A percentile compares a stretch with the other conserved stretches of the same genome.
phyloP scores from a whole-genome alignment of 139 green algal genomes.

The Coelastrella sp. region DNA sequence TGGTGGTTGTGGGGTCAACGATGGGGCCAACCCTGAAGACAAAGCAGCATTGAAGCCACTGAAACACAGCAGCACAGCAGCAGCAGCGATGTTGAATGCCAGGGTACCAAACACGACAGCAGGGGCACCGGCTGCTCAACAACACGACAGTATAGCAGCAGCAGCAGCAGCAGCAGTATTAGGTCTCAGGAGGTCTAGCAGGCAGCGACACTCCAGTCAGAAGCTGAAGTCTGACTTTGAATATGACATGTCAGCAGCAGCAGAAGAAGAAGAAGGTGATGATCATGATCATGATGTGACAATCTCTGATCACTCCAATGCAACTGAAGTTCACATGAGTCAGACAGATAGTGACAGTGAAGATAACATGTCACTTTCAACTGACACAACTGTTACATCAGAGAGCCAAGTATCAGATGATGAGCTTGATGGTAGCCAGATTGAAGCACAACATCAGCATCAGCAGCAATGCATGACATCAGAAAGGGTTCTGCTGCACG shows the following conservation, averaged over 20 bases:
- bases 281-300: not conserved
- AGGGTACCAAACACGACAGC: no score
- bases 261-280: not conserved
- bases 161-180: not conserved
- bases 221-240: not conserved
- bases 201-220: not conserved
- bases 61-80: not conserved
- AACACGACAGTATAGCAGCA: constrained; percentile 10
- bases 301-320: no score
- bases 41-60: not conserved
- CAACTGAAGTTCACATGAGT: no score
- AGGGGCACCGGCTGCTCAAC: no score
- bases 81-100: not conserved
- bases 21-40: no score
- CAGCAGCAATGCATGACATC: no score
- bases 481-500: no score
- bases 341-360: not conserved
- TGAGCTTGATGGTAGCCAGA: no score
- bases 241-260: not conserved
- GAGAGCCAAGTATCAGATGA: not conserved
- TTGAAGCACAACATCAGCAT: not conserved
- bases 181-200: not conserved
- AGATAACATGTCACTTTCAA: not conserved
- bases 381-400: not conserved
- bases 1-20: not conserved